Conservation (phyloP, 805 yeast genomes). For the Monosporozyma solicola region DNA sequence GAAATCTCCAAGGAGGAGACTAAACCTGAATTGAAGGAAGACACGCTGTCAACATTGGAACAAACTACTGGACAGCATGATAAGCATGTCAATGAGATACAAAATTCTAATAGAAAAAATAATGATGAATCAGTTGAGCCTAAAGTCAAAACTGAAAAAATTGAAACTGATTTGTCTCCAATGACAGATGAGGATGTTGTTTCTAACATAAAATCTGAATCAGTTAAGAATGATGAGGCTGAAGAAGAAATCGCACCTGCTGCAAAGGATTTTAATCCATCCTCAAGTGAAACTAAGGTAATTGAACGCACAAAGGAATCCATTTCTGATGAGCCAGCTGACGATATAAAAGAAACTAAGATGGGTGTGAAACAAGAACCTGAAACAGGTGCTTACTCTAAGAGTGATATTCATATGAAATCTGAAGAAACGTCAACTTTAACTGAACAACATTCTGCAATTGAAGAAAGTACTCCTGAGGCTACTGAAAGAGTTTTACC, state of each 20-base stretch:
- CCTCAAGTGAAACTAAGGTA: too few species aligned
- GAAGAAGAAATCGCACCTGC: too few species aligned
- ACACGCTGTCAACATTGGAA: background rate
- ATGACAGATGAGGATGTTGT: too few species aligned
- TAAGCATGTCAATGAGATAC: conserved; percentile 6
- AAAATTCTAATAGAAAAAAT: background rate
- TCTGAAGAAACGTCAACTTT: background rate
- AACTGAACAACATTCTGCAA: background rate
- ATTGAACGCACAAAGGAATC: too few species aligned
- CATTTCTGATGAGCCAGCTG: too few species aligned
- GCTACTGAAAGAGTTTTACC: background rate
- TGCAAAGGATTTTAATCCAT: too few species aligned
- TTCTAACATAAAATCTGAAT: too few species aligned
- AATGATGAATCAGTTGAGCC: background rate
- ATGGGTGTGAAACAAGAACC: too few species aligned
- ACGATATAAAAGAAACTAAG: too few species aligned
- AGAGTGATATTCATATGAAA: background rate
- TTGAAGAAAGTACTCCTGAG: background rate
- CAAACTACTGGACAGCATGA: background rate
- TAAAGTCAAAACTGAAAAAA: too few species aligned
- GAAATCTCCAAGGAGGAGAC: background rate
- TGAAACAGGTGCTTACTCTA: too few species aligned
- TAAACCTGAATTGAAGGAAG: background rate
- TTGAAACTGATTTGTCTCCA: too few species aligned
- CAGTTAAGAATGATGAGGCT: background rate